phyloP scores from a whole-genome alignment of 805 yeast species.

The Alloascoidea africana region DNA sequence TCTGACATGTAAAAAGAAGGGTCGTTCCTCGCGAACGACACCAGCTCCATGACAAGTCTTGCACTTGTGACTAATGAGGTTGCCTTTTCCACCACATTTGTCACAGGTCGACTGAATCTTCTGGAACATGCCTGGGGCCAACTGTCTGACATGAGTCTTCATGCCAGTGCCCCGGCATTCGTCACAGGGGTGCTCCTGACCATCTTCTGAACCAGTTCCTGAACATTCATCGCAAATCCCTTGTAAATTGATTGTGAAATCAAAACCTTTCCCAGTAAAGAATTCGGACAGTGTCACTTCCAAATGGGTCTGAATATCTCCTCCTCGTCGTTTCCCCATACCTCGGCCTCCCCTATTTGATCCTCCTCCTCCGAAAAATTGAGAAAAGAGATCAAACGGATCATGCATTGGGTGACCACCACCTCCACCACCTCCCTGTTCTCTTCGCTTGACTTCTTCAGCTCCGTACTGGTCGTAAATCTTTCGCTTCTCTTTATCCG shows the following conservation, averaged over 20 bases:
- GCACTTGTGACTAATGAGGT: constrained; percentile 49
- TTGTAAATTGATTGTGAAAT: constrained; percentile 51
- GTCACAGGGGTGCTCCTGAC: constrained; percentile 45
- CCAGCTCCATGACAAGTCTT: constrained; percentile 56
- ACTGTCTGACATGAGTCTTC: constrained; percentile 45
- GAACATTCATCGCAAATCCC: constrained; percentile 64
- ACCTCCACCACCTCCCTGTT: constrained; percentile 18
- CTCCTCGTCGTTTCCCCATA: constrained; percentile 32
- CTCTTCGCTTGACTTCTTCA: constrained; percentile 42
- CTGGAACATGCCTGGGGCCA: constrained; percentile 88
- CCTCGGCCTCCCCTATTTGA: constrained; percentile 21
- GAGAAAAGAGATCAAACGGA: constrained; percentile 51
- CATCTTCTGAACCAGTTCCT: constrained; percentile 81
- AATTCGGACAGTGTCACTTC: constrained; percentile 47
- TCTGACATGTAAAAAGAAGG: constrained; percentile 42
- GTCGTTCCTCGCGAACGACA: constrained; percentile 37
- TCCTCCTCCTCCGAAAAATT: constrained; percentile 38
- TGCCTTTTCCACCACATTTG: constrained; percentile 67
- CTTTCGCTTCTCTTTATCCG: constrained; percentile 51
- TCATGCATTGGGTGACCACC: constrained; percentile 17
- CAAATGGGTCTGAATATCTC: constrained; percentile 40
- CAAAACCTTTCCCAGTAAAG: constrained; percentile 51
- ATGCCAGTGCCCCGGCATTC: constrained; percentile 70
- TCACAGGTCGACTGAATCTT: constrained; percentile 71
- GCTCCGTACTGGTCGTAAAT: constrained; percentile 68